Base-by-base conservation (phyloP, 345 rosid species). In the Conringia planisiliqua region DNA sequence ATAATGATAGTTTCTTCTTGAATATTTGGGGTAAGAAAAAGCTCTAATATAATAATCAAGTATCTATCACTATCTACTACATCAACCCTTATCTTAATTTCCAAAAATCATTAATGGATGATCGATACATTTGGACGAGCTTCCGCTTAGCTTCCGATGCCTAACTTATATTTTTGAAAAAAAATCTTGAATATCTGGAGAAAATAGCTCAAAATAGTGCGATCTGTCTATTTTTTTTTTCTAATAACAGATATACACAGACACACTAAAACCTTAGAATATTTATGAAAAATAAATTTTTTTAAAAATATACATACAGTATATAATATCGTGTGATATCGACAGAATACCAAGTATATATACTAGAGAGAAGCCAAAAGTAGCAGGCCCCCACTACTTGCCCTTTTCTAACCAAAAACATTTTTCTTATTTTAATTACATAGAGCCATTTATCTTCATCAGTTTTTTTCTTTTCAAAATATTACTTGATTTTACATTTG, bases 401-500 rank as follows among this genome's bases (percentile, higher is more conserved):
- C 71, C 70, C 16, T 63, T 72, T 42, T n/a, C 26, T 54, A 32
- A 36, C 76, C 12, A 42, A 54, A 73, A 64, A 14, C 7, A n/a
- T 32, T 43, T 18, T 32, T 59, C 29, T 40, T 54, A 63, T 54
- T 55, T 26, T 43, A 1, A 43, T 33, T 35, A 32, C 20, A 65
- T 33, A 33, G 27, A 50, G 9, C 42, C 22, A 27, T 48, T 9
- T n/a, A n/a, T 66, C n/a, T 57, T 46, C 64, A 20, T 10, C 18
- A 48, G n/a, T n/a, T 22, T 20, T 32, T 6, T 8, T 4, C 18
- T 40, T 24, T 69, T 51, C 78, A 74, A 75, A 75, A 39, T 58
- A 22, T 32, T 22, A 52, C 4, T 68, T 61, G 70, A 76, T 76
- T 68, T 51, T 68, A 32, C 24, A 51, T 68, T 61, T 75, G 79